phyloP scores from a whole-genome alignment of 208 protist species.

The Lotmaria passim region DNA sequence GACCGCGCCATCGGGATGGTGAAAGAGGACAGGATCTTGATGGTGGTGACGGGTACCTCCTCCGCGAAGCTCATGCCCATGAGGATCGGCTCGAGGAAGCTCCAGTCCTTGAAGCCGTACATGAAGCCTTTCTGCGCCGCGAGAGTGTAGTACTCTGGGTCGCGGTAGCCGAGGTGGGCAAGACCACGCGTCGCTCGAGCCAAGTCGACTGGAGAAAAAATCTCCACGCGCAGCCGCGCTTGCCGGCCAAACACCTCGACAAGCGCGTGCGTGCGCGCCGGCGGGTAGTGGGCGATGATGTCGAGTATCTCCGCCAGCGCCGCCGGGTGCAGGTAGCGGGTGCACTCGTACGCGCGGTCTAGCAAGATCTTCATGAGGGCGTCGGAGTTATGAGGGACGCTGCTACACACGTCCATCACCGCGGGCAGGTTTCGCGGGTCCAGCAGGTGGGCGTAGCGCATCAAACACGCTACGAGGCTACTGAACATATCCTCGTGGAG shows the following conservation, averaged over 20 bases:
- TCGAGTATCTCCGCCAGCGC: slow-evolving; percentile 78
- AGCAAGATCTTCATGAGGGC: slow-evolving; percentile 70
- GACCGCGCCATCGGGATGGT: slow-evolving; percentile 71
- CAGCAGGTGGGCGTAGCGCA: slow-evolving; percentile 52
- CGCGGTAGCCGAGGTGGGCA: slow-evolving; percentile 75
- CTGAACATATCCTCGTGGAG: slow-evolving; percentile 74
- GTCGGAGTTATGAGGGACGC: slow-evolving; percentile 55
- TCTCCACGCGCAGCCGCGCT: slow-evolving; percentile 68
- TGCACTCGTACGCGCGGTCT: slow-evolving; percentile 69
- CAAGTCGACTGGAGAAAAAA: slow-evolving; percentile 64
- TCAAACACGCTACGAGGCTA: slow-evolving; percentile 45
- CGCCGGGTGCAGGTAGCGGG: slow-evolving; percentile 56
- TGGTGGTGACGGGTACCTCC: slow-evolving; percentile 37
- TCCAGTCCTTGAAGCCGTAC: slow-evolving; percentile 83
- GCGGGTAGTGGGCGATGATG: slow-evolving; percentile 71
- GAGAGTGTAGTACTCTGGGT: slow-evolving; percentile 73
- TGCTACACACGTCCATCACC: slow-evolving; percentile 88
- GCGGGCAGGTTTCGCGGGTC: slow-evolving; percentile 60
- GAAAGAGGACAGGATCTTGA: slow-evolving; percentile 70
- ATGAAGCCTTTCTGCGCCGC: slow-evolving; percentile 73
- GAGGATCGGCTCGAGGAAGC: slow-evolving; percentile 72
- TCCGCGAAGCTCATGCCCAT: slow-evolving; percentile 70
- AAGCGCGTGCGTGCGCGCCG: slow-evolving; percentile 64
- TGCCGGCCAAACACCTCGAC: slow-evolving; percentile 77
- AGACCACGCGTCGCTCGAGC: slow-evolving; percentile 61